Percentiles rank a stretch among this genome's conserved stretches.
Evolutionary conservation across 257 asterid species (phyloP).

Genomic region (Osmanthus fragrans): DNA sequence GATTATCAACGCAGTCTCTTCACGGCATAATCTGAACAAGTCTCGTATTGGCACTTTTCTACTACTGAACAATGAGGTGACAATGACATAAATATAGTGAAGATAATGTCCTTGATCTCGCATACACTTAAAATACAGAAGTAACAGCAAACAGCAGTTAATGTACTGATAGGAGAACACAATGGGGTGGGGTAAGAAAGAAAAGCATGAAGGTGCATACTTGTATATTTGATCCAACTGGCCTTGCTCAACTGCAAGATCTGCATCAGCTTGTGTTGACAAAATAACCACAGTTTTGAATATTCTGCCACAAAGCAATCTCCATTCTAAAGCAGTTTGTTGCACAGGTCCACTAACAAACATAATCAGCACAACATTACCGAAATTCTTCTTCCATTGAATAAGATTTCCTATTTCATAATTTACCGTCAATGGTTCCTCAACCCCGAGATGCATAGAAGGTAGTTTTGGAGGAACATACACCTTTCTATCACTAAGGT

Average conservation of each 20-base stretch:
- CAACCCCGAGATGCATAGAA: conserved; percentile 70
- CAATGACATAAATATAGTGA: background rate
- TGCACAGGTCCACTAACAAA: conserved; percentile 71
- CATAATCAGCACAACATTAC: conserved; percentile 64
- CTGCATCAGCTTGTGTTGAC: conserved; percentile 52
- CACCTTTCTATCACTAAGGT: conserved; percentile 51
- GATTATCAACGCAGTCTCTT: background rate
- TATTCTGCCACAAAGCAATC: conserved; percentile 69
- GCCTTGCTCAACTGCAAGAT: conserved; percentile 61
- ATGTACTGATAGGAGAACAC: background rate
- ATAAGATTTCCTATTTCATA: conserved; percentile 69
- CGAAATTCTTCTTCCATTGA: conserved; percentile 70
- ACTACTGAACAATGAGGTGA: background rate
- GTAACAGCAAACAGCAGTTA: background rate
- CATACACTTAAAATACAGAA: background rate
- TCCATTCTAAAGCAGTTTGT: conserved; percentile 77
- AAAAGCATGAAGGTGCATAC: conserved; percentile 26
- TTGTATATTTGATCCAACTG: conserved; percentile 54
- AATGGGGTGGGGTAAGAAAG: background rate
- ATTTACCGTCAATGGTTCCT: conserved; percentile 62
- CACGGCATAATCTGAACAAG: background rate
- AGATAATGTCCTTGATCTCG: background rate
- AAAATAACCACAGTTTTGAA: conserved; percentile 66
- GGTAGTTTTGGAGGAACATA: conserved; percentile 65
- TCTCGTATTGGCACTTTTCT: background rate